These are phyloP conservation scores for Ascocoryne sarcoides DNA, from an alignment of 2,329 filamentous ascomycete genomes.

Conservation along the genomic window DNA sequence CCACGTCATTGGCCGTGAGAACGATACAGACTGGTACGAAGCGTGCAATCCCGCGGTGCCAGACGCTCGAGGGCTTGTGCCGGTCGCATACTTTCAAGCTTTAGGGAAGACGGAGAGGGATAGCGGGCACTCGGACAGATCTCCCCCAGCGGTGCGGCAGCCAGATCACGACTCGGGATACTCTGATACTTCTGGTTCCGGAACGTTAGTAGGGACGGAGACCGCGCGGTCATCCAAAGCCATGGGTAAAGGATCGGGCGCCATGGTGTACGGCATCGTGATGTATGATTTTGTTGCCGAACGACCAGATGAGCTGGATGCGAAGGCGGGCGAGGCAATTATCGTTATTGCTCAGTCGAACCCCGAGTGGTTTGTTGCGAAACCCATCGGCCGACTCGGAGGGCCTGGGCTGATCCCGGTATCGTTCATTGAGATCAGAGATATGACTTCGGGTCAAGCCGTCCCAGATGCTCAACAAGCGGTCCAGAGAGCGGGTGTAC, in stretches of 20 bases:
- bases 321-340: conserved; percentile 90
- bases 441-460: conserved; percentile 80
- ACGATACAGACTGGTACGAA: conserved; percentile 96
- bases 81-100: conserved; percentile 86
- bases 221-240: conserved; percentile 29
- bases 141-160: conserved; percentile 41
- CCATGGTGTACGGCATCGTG: conserved; percentile 94
- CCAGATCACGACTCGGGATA: conserved; percentile 90
- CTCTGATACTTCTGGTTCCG: conserved; percentile 44
- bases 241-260: conserved; percentile 56
- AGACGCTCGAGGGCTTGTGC: conserved; percentile 81
- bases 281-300: conserved; percentile 96
- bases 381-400: conserved; percentile 95
- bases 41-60: conserved; percentile 90
- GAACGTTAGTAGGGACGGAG: conserved; percentile 29
- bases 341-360: conserved; percentile 98
- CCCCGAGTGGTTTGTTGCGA: conserved; percentile 98
- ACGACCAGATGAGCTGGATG: conserved; percentile 89
- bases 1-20: conserved; percentile 91
- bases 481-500: conserved; percentile 80
- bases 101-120: conserved; percentile 88
- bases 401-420: conserved; percentile 93
- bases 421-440: conserved; percentile 90
- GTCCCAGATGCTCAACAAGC: conserved; percentile 78
- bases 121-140: conserved; percentile 58